Percentiles rank a stretch among this genome's conserved stretches.
Conservation (phyloP, 305 asterid species). For the Fraxinus platypoda region DNA sequence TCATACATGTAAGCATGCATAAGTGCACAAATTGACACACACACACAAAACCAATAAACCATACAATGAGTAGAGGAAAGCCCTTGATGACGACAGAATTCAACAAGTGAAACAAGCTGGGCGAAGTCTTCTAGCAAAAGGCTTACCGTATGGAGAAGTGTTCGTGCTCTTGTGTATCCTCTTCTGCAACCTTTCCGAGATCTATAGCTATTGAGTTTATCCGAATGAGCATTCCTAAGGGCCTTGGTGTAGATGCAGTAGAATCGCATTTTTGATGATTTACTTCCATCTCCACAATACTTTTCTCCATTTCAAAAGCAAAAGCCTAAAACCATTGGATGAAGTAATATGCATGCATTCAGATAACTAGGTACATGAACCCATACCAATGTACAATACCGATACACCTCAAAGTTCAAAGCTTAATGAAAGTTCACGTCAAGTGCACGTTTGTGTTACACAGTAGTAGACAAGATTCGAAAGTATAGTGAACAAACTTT, state of each 20-base stretch:
- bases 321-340: neutral
- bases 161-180: slow-evolving; percentile 16
- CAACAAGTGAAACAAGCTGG: neutral
- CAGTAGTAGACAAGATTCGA: neutral
- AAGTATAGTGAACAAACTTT: neutral
- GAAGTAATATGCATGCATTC: neutral
- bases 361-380: neutral
- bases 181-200: slow-evolving; percentile 1
- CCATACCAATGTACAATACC: neutral
- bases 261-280: slow-evolving; percentile 12
- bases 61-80: neutral
- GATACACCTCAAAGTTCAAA: neutral
- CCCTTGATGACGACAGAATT: neutral
- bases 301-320: slow-evolving; percentile 1
- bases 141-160: slow-evolving; percentile 43
- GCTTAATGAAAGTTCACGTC: neutral
- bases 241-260: slow-evolving; percentile 11
- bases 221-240: neutral
- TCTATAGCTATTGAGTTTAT: slow-evolving; percentile 2
- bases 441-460: neutral
- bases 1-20: neutral
- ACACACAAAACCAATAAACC: too few species aligned
- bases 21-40: neutral
- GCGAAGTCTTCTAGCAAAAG: neutral
- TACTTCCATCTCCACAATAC: slow-evolving; percentile 19